These are phyloP conservation scores for Hypoxylon sp. DNA, from an alignment of 2,329 filamentous ascomycete species.

Conservation along the genomic window DNA sequence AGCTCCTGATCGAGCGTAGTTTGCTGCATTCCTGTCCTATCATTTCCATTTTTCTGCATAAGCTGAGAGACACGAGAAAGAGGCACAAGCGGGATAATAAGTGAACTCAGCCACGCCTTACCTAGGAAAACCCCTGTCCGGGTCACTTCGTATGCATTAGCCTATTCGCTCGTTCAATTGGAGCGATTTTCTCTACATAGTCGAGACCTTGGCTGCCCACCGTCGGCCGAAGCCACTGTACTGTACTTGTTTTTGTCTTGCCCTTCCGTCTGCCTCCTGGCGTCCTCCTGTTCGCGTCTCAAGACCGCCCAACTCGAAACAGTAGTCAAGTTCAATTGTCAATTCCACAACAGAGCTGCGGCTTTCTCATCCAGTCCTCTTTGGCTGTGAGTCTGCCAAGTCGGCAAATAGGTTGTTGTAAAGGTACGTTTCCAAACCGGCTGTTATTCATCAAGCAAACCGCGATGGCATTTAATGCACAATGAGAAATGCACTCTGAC, in stretches of 20 bases:
- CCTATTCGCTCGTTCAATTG: conserved; percentile 50
- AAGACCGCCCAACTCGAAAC: conserved; percentile 47
- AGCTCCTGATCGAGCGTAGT: conserved; percentile 28
- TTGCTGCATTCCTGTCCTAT: conserved; percentile 47
- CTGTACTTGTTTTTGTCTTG: conserved; percentile 31
- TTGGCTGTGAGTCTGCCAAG: conserved; percentile 37
- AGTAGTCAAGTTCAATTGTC: conserved; percentile 43
- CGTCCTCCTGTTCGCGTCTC: conserved; percentile 45
- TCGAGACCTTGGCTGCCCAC: conserved; percentile 17
- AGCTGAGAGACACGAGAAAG: conserved; percentile 38
- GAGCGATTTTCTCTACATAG: conserved; percentile 33
- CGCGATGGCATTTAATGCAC: conserved; percentile 21
- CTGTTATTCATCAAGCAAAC: conserved; percentile 20
- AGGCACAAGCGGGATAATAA: conserved; percentile 40
- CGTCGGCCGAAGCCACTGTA: conserved; percentile 28
- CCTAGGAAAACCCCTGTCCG: conserved; percentile 33
- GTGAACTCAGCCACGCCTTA: conserved; percentile 49
- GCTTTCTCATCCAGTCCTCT: conserved; percentile 45
- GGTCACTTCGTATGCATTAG: conserved; percentile 45
- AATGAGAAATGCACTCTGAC: conserved; percentile 10
- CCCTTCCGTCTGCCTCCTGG: conserved; percentile 32
- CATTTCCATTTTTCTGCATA: conserved; percentile 38
- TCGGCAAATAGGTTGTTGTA: conserved; percentile 29
- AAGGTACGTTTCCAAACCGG: conserved; percentile 38
- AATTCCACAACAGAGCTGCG: conserved; percentile 35